Conservation (phyloP, 768 basidiomycete genomes). For the Agaricus sinodeliciosus region DNA sequence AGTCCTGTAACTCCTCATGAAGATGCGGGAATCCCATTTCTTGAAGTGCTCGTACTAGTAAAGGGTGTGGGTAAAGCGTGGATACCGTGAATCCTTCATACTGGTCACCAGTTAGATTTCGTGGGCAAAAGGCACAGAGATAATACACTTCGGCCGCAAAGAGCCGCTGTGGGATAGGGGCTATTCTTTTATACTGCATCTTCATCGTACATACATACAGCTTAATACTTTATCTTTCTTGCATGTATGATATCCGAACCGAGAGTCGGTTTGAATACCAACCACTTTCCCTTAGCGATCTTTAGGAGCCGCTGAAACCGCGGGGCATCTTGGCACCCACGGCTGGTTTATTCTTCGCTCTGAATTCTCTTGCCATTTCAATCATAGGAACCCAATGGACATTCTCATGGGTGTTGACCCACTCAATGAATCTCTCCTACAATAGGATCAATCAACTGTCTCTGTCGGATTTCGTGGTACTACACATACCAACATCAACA, state of each 20-base stretch:
- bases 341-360: slow-evolving; percentile 40
- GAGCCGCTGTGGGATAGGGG: not conserved
- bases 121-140: not conserved
- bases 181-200: not conserved
- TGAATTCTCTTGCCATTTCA: slow-evolving; percentile 60
- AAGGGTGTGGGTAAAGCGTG: not conserved
- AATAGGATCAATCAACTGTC: not conserved
- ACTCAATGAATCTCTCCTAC: slow-evolving; percentile 68
- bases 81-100: not conserved
- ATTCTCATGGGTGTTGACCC: slow-evolving; percentile 63
- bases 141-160: not conserved
- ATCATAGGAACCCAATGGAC: slow-evolving; percentile 68
- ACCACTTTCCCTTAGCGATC: not conserved
- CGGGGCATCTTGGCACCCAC: slow-evolving; percentile 51
- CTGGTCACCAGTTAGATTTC: not conserved
- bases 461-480: not conserved
- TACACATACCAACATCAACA: slow-evolving; percentile 57
- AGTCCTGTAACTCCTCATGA: slow-evolving; percentile 46
- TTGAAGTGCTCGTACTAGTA: not conserved
- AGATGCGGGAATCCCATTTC: slow-evolving; percentile 30
- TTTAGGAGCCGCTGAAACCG: slow-evolving; percentile 22
- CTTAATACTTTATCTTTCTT: not conserved
- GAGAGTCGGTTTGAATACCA: not conserved
- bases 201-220: not conserved
- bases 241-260: not conserved